Evolutionary conservation across 345 rosid genomes (phyloP).

Genomic region (Gossypium stocksii): DNA sequence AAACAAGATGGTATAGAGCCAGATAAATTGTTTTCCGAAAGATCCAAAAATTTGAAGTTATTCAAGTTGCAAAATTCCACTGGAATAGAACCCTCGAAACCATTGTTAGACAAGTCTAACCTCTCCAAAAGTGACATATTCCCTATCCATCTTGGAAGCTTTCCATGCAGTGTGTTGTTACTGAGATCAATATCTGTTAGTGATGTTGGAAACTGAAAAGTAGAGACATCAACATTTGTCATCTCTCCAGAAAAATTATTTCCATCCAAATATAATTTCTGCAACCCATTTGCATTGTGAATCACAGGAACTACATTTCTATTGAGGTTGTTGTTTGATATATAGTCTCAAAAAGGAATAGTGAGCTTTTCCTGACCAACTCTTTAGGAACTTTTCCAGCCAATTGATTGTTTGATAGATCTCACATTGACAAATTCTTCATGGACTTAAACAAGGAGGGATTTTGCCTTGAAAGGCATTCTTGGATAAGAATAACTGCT

Average conservation of each 20-base stretch:
- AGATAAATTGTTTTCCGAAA: constrained; percentile 15
- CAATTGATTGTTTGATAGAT: constrained; percentile 20
- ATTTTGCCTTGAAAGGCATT: constrained; percentile 21
- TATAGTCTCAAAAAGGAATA: background rate
- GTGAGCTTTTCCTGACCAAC: background rate
- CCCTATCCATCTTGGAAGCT: constrained; percentile 21
- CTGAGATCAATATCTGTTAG: constrained; percentile 6
- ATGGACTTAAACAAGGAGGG: constrained; percentile 20
- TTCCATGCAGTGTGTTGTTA: constrained; percentile 14
- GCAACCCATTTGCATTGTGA: background rate
- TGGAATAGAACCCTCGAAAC: constrained; percentile 16
- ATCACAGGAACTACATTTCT: constrained; percentile 13
- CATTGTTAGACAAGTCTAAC: constrained; percentile 2
- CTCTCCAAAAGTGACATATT: rapidly evolving
- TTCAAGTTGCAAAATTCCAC: background rate
- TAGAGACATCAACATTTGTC: background rate
- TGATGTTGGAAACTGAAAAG: background rate
- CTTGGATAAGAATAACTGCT: background rate
- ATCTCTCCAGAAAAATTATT: constrained; percentile 8
- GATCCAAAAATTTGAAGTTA: background rate
- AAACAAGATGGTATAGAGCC: background rate
- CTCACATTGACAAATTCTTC: background rate
- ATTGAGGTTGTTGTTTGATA: constrained; percentile 21
- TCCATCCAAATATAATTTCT: background rate
- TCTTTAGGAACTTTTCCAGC: background rate